Percentiles rank a stretch among this genome's conserved stretches.
These are phyloP conservation scores for Melaleuca alternifolia DNA, from an alignment of 345 rosid genomes.

Conservation along the genomic window DNA sequence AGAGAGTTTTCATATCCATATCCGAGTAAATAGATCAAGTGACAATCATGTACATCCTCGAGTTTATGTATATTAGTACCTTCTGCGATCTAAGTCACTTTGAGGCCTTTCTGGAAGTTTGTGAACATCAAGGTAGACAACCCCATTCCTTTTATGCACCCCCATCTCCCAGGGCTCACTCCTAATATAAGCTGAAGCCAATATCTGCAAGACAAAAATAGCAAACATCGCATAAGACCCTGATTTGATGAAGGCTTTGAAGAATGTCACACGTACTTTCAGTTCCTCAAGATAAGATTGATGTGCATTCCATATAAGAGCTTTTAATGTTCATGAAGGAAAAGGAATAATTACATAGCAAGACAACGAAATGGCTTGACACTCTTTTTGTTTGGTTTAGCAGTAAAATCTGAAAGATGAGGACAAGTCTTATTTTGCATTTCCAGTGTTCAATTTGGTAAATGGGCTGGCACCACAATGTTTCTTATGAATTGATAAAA, in stretches of 20 bases:
- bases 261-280: not conserved
- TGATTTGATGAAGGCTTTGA: not conserved
- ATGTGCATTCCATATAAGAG: not conserved
- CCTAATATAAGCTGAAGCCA: conserved; percentile 76
- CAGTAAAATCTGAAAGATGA: not conserved
- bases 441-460: not conserved
- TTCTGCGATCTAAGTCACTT: conserved; percentile 77
- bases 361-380: not conserved
- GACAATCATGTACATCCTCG: not conserved
- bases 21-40: not conserved
- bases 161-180: conserved; percentile 99
- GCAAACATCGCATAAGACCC: not conserved
- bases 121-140: conserved; percentile 87
- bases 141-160: conserved; percentile 94
- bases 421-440: not conserved
- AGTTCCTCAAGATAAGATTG: not conserved
- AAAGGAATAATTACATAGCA: not conserved
- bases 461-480: not conserved
- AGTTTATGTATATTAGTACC: conserved; percentile 23
- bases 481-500: not conserved
- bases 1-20: not conserved
- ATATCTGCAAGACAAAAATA: conserved; percentile 39
- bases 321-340: not conserved
- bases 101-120: conserved; percentile 82
- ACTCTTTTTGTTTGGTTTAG: not conserved